Evolutionary conservation across 2,329 filamentous ascomycete genomes (phyloP).

Genomic region (Neofusicoccum laricinum): DNA sequence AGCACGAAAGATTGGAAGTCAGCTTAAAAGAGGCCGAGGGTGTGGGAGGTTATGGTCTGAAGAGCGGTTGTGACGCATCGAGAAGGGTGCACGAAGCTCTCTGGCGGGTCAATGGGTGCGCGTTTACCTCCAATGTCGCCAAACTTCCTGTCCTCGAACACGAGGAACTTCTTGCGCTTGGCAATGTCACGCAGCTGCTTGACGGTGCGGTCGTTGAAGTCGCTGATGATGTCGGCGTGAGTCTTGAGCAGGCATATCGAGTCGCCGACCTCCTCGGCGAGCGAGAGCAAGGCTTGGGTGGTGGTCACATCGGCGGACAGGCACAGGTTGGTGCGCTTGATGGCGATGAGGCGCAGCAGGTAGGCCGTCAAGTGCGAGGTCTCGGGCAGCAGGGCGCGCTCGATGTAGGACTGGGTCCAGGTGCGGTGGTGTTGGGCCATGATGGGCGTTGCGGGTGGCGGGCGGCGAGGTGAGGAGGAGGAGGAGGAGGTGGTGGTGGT

Average conservation of each 20-base stretch:
- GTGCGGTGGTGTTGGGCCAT: slow-evolving; percentile 33
- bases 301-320: slow-evolving; percentile 58
- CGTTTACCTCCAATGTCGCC: slow-evolving; percentile 53
- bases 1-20: slow-evolving; percentile 6
- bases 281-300: slow-evolving; percentile 52
- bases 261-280: slow-evolving; percentile 59
- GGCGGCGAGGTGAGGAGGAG: background rate
- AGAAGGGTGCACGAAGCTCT: background rate
- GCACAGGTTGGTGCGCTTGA: slow-evolving; percentile 52
- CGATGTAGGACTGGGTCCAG: slow-evolving; percentile 42
- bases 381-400: slow-evolving; percentile 43
- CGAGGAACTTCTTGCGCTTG: slow-evolving; percentile 48
- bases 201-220: slow-evolving; percentile 58
- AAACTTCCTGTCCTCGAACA: slow-evolving; percentile 57
- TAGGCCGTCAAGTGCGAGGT: slow-evolving; percentile 47
- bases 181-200: slow-evolving; percentile 47
- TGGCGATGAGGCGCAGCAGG: slow-evolving; percentile 47
- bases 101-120: slow-evolving; percentile 15
- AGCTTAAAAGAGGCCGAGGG: slow-evolving; percentile 17
- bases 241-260: slow-evolving; percentile 61
- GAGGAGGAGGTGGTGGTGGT: background rate
- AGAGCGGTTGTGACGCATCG: no score
- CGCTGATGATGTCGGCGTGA: slow-evolving; percentile 60
- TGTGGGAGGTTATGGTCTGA: no score
- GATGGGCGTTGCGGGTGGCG: background rate